These are phyloP conservation scores for Tephrocybe sp. DNA, from an alignment of 768 basidiomycete genomes.

Conservation along the genomic window DNA sequence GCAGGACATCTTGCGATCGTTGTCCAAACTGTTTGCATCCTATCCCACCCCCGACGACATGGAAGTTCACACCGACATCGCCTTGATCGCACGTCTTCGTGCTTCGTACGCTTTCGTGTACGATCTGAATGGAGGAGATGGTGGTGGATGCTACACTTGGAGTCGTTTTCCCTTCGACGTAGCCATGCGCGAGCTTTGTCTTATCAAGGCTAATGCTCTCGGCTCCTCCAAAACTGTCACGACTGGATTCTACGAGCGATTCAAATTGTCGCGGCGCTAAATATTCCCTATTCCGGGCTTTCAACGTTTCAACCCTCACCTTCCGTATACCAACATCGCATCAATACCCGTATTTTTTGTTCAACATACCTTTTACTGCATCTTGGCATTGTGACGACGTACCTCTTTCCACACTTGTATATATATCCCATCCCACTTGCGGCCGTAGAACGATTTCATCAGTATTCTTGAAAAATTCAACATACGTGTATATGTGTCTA, in stretches of 20 bases:
- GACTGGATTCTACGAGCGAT: constrained; percentile 39
- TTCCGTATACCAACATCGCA: background rate
- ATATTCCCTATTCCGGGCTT: background rate
- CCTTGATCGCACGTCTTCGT: constrained; percentile 32
- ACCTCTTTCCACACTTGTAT: background rate
- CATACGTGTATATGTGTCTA: background rate
- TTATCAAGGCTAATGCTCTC: constrained; percentile 44
- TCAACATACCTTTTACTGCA: too few relatives aligned
- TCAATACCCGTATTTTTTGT: too few relatives aligned
- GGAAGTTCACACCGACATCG: constrained; percentile 26
- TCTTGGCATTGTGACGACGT: background rate
- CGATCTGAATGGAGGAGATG: constrained; percentile 25
- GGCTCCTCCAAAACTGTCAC: constrained; percentile 39
- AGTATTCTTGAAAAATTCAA: background rate
- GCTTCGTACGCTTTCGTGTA: constrained; percentile 51
- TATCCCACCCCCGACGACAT: constrained; percentile 26
- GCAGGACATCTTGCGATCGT: constrained; percentile 43
- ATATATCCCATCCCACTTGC: background rate
- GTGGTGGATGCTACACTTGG: constrained; percentile 14
- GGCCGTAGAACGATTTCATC: background rate
- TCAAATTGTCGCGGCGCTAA: constrained; percentile 24
- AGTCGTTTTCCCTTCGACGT: constrained; percentile 51
- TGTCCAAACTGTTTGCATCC: constrained; percentile 40
- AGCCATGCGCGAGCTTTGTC: constrained; percentile 46
- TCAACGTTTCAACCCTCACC: background rate